Base-by-base conservation (phyloP, 2,329 filamentous ascomycete species). In the Trichoderma citrinoviride region DNA sequence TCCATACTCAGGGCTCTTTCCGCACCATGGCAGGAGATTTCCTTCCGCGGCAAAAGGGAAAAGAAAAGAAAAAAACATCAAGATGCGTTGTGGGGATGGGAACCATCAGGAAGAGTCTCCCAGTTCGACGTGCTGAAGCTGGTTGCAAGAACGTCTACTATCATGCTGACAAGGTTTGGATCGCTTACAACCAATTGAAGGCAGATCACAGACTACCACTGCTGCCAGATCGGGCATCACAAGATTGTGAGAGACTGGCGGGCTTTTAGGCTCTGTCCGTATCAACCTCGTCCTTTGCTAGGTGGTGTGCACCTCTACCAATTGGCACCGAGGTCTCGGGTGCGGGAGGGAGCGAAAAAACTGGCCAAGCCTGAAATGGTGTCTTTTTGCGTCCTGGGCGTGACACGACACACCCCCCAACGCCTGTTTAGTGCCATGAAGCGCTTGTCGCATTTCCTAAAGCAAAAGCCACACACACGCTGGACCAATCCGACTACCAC, bases 361-460 rank as follows among this genome's bases (percentile, higher is more conserved):
- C 41, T 41, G 43, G 52, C 61, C 61, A 64, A 64, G 29, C 61
- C 61, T 40, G 44, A 64, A 55, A 41, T 41, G 61, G 61, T 49
- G 61, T 50, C 61, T 58, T 65, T 65, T 60, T 52, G 63, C 54
- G 63, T 58, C 37, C 40, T 50, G 29, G 23, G 44, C 44, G 54
- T 49, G 61, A 40, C 43, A 27, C 41, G 50, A 37, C 58, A 23
- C 61, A 47, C 61, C 14, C 41, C 43, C 50, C 27, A n/a, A 29
- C 27, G 27, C 61, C 29, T 23, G 19, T 44, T 44, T 44, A 54
- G 43, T 19, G 52, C 61, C 23, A 10, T 23, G 43, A 47, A 37
- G 14, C 25, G 47, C 57, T 37, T 33, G 57, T 52, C 57, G 47
- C 52, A 53, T 43, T 19, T 61, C 46, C 47, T 15, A 43, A 52